A percentile compares a stretch with the other conserved stretches of the same genome.
These are phyloP conservation scores for Raddia guianensis DNA, from an alignment of 176 grass and related monocot genomes.

Conservation along the genomic window DNA sequence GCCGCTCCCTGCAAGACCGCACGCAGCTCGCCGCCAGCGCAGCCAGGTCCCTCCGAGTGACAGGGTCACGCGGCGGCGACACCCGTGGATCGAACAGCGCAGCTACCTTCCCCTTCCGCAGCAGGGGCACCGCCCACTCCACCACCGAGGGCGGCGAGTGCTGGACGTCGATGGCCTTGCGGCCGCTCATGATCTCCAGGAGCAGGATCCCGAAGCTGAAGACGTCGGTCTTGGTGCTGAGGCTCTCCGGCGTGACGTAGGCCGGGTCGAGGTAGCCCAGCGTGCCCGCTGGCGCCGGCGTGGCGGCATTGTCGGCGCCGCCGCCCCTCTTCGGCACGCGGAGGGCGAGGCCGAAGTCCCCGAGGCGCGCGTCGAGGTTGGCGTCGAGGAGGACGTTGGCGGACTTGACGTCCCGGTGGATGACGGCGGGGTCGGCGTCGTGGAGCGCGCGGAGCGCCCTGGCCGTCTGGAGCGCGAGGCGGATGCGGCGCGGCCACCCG, in stretches of 20 bases:
- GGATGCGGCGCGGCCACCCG: slow-evolving; percentile 72
- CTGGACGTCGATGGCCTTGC: slow-evolving; percentile 92
- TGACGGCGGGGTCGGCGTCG: slow-evolving; percentile 69
- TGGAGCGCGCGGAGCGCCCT: slow-evolving; percentile 74
- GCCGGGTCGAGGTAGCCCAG: slow-evolving; percentile 95
- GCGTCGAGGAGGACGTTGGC: slow-evolving; percentile 84
- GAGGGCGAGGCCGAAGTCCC: slow-evolving; percentile 91
- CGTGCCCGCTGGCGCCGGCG: slow-evolving; percentile 75
- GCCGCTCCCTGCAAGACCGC: slow-evolving; percentile 69
- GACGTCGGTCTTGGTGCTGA: slow-evolving; percentile 99
- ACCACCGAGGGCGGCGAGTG: slow-evolving; percentile 95
- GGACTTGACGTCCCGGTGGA: slow-evolving; percentile 80
- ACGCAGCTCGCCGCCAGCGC: slow-evolving; percentile 82
- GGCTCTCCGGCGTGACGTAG: slow-evolving; percentile 89
- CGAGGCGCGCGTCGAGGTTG: slow-evolving; percentile 77
- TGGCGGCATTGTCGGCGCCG: slow-evolving; percentile 23
- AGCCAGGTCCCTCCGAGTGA: slow-evolving; percentile 62
- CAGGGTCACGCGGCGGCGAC: slow-evolving; percentile 58
- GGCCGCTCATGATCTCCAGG: slow-evolving; percentile 95
- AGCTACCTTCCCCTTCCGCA: slow-evolving; percentile 73
- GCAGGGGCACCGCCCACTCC: slow-evolving; percentile 91
- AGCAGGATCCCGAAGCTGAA: slow-evolving; percentile 99
- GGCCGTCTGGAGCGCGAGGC: slow-evolving; percentile 83
- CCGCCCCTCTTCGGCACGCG: slow-evolving; percentile 39
- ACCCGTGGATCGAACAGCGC: slow-evolving; percentile 82